A percentile compares a stretch with the other conserved stretches of the same genome.
phyloP scores from a whole-genome alignment of 169 alveolate species.

The Perkinsus chesapeaki region DNA sequence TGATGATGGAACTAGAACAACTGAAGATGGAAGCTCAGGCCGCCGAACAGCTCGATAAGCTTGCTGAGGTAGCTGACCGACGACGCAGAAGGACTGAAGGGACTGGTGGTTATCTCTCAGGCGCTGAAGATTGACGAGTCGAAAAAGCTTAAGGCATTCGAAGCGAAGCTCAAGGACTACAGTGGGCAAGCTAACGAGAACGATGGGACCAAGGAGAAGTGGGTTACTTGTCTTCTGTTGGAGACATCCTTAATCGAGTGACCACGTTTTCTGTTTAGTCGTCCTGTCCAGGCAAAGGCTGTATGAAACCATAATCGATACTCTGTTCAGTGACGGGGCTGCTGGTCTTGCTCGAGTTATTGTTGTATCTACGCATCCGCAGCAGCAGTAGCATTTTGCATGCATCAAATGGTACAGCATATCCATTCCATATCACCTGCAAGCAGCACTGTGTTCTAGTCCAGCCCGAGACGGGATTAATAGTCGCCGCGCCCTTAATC shows the following conservation, averaged over 20 bases:
- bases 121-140: background rate
- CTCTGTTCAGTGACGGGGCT: too few species aligned
- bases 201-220: background rate
- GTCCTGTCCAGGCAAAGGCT: background rate
- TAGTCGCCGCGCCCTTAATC: too few species aligned
- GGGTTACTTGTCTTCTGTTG: background rate
- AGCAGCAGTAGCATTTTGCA: too few species aligned
- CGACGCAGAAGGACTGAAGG: too few species aligned
- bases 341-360: too few species aligned
- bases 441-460: too few species aligned
- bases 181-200: background rate
- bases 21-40: background rate
- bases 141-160: background rate
- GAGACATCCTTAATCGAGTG: background rate
- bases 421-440: too few species aligned
- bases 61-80: background rate
- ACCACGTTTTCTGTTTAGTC: background rate
- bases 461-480: too few species aligned
- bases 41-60: background rate
- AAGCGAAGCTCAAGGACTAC: background rate
- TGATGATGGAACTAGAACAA: background rate
- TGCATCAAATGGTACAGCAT: too few species aligned
- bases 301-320: background rate
- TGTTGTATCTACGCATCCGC: too few species aligned
- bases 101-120: background rate